Evolutionary conservation across 441 rosid genomes (phyloP), one percentile per base, ranked within the genome.

Genomic region (Breynia disticha): DNA sequence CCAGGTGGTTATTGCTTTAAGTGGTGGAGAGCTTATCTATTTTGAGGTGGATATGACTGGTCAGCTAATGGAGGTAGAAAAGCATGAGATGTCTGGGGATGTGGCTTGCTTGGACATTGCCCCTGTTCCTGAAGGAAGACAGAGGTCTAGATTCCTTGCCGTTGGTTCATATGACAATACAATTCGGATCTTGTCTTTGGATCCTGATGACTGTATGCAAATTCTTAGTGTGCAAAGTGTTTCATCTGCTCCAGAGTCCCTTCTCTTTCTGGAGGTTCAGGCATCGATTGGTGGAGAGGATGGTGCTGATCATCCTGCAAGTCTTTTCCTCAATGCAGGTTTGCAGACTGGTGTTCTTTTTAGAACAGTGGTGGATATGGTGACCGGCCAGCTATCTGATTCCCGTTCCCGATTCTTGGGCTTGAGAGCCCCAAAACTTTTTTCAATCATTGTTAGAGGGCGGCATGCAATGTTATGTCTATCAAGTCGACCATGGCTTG

Each of bases 401-500:
- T 91, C 97, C 17, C 90, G 95, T 24, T 86, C 98, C 50, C 77
- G 97, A 43, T 91, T 91, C 72, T 72, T 91, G 62, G 98, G 98
- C 14, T 65, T 87, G 68, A 79, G 88, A 68, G 83, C 96, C 18
- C 98, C 96, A 35, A 91, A 91, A 69, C 80, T 91, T 44, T 91
- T 91, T 62, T 82, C 96, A 46, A 63, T 91, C 63, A 38, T 61
- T 56, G 85, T 91, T 71, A 81, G 96, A 69, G 95, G 94, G 35
- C 83, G 88, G 24, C 84, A 84, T 63, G 95, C 97, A 15, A 84
- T 86, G 95, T 79, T 88, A 64, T 88, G 97, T 70, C 70, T 91
- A 76, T 91, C 98, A 39, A 91, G 98, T 69, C 81, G 97, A 56
- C 95, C 95, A 21, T 91, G 98, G 98, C 95, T 91, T 65, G 98